These are phyloP conservation scores for Pelargonium fulgidum DNA, from an alignment of 441 rosid species.

Conservation along the genomic window DNA sequence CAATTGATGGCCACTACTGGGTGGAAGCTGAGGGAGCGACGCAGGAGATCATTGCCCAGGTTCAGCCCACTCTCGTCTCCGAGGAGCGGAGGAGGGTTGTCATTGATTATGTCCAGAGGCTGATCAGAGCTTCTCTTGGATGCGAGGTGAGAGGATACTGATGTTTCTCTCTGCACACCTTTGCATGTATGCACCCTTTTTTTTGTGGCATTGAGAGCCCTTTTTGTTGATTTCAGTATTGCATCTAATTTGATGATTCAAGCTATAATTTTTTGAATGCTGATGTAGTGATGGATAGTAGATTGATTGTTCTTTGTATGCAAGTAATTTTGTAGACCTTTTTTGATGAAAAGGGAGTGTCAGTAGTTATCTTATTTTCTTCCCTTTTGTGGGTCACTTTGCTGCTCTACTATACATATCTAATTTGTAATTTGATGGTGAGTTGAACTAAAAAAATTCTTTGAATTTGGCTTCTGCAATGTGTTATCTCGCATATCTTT, in stretches of 20 bases:
- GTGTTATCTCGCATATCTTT: not conserved
- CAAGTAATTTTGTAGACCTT: not conserved
- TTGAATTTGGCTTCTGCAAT: not conserved
- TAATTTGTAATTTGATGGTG: no score
- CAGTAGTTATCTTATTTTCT: not conserved
- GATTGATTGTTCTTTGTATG: not conserved
- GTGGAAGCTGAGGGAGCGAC: constrained; percentile 57
- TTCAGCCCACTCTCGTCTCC: constrained; percentile 62
- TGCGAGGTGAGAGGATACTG: constrained; percentile 46
- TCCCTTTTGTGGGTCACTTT: not conserved
- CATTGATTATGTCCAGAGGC: constrained; percentile 59
- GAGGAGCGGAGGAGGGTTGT: constrained; percentile 71
- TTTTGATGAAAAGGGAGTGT: not conserved
- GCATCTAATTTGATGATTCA: no score
- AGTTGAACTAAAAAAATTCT: not conserved
- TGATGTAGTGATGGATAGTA: not conserved
- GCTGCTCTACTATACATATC: not conserved
- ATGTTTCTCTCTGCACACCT: not conserved
- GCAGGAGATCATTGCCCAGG: constrained; percentile 50
- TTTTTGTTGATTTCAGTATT: no score
- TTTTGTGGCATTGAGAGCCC: no score
- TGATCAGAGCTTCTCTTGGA: constrained; percentile 41
- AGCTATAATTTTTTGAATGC: not conserved
- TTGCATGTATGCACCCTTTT: not conserved
- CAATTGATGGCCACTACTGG: constrained; percentile 43